These are phyloP conservation scores for Ananas comosus DNA, from an alignment of 176 grass and related monocot species.

Conservation along the genomic window DNA sequence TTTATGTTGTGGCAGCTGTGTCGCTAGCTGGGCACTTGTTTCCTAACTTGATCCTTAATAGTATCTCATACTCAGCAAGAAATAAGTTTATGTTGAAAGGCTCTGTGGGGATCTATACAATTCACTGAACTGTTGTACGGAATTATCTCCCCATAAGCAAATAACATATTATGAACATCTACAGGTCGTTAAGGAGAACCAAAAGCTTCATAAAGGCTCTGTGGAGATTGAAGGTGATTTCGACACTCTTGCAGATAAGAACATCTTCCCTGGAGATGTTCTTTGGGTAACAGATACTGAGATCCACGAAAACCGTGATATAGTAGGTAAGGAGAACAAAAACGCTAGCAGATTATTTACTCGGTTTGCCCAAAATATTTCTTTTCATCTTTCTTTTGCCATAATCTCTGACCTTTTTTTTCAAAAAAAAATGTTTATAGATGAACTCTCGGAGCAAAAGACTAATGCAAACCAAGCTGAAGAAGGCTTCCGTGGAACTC, in stretches of 20 bases:
- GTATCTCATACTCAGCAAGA: too few species aligned
- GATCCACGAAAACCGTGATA: constrained; percentile 89
- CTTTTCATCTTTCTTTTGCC: too few species aligned
- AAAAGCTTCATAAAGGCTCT: constrained; percentile 89
- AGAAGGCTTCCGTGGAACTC: constrained; percentile 94
- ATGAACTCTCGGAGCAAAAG: constrained; percentile 79
- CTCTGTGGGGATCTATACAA: too few species aligned
- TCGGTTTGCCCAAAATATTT: too few species aligned
- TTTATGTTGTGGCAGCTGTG: too few species aligned
- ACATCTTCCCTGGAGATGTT: constrained; percentile 91
- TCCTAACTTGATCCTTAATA: too few species aligned
- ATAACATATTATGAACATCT: constrained; percentile 15
- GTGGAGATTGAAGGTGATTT: constrained; percentile 79
- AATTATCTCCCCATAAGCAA: too few species aligned
- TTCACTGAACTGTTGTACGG: too few species aligned
- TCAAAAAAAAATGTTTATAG: constrained; percentile 23
- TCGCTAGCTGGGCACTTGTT: too few species aligned
- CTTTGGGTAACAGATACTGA: constrained; percentile 86
- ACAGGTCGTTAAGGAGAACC: constrained; percentile 98
- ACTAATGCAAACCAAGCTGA: constrained; percentile 35
- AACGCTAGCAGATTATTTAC: too few species aligned
- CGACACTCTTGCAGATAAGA: constrained; percentile 79
- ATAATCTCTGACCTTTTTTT: not conserved
- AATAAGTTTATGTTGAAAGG: too few species aligned
- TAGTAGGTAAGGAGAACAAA: constrained; percentile 59